phyloP scores from a whole-genome alignment of 225 moss, liverwort and hornwort species.

The Polytrichum formosum region DNA sequence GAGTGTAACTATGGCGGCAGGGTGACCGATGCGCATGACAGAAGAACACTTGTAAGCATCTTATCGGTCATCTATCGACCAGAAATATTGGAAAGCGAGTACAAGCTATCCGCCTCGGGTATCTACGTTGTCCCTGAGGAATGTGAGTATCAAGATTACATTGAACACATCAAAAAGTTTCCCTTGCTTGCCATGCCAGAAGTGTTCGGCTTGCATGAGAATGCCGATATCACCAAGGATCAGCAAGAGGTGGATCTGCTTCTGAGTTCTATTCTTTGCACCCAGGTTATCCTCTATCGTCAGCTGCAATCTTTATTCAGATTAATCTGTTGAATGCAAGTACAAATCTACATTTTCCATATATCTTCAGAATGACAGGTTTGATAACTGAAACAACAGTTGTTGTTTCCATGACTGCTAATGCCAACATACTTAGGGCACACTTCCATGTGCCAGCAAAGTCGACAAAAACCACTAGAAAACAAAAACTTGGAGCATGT shows the following conservation, averaged over 20 bases:
- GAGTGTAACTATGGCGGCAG: constrained; percentile 88
- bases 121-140: constrained; percentile 59
- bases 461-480: no score
- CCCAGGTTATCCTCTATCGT: constrained; percentile 31
- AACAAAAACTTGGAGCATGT: no score
- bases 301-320: no score
- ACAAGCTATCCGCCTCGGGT: constrained; percentile 62
- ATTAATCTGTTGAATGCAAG: no score
- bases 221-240: constrained; percentile 78
- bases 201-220: constrained; percentile 74
- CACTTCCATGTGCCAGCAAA: no score
- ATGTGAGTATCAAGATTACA: constrained; percentile 55
- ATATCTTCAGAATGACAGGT: no score
- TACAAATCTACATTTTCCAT: no score
- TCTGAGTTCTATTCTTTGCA: constrained; percentile 46
- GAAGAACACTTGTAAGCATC: constrained; percentile 68
- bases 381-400: no score
- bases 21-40: constrained; percentile 66
- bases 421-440: no score
- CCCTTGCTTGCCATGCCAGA: constrained; percentile 75
- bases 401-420: no score
- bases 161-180: constrained; percentile 72
- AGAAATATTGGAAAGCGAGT: constrained; percentile 60
- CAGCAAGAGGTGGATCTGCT: constrained; percentile 71
- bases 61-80: constrained; percentile 62